Conservation (phyloP, 2,329 filamentous ascomycete genomes). For the Fusarium protoensiforme region DNA sequence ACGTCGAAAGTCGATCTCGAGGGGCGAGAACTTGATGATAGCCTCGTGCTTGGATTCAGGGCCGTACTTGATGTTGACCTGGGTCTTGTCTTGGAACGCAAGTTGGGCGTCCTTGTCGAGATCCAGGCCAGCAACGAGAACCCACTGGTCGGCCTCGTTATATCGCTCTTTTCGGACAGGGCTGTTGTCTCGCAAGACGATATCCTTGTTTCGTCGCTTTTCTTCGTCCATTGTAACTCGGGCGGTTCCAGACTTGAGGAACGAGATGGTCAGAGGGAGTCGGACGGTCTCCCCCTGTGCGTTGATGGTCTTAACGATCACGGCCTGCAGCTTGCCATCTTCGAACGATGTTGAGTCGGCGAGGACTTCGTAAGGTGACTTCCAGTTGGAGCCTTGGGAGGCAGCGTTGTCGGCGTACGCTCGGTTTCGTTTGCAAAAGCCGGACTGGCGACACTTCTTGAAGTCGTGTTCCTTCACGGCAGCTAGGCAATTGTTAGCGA, state of each 20-base stretch:
- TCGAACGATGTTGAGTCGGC: constrained; percentile 79
- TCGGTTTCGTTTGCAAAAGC: constrained; percentile 96
- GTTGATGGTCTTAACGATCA: constrained; percentile 82
- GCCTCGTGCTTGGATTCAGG: constrained; percentile 81
- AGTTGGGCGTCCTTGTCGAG: constrained; percentile 78
- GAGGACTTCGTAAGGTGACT: constrained; percentile 82
- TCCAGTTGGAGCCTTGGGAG: constrained; percentile 74
- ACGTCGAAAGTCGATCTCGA: constrained; percentile 86
- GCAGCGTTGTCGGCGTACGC: constrained; percentile 84
- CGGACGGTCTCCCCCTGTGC: constrained; percentile 73
- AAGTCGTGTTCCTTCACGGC: constrained; percentile 96
- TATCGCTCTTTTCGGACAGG: constrained; percentile 90
- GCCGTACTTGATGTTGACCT: constrained; percentile 84
- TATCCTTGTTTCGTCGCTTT: constrained; percentile 86
- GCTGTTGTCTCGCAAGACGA: constrained; percentile 87
- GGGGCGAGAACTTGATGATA: constrained; percentile 84
- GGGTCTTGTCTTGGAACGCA: constrained; percentile 71
- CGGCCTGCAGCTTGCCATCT: constrained; percentile 82
- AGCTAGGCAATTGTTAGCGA: constrained; percentile 59
- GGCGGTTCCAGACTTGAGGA: constrained; percentile 89
- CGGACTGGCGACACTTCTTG: constrained; percentile 95
- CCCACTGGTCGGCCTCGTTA: constrained; percentile 89
- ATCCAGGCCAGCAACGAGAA: constrained; percentile 83
- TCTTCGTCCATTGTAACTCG: constrained; percentile 93
- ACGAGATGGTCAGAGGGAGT: constrained; percentile 86